A percentile compares a stretch with the other conserved stretches of the same genome.
phyloP scores from a whole-genome alignment of 169 alveolate species.

The Plasmodium billcollinsi region DNA sequence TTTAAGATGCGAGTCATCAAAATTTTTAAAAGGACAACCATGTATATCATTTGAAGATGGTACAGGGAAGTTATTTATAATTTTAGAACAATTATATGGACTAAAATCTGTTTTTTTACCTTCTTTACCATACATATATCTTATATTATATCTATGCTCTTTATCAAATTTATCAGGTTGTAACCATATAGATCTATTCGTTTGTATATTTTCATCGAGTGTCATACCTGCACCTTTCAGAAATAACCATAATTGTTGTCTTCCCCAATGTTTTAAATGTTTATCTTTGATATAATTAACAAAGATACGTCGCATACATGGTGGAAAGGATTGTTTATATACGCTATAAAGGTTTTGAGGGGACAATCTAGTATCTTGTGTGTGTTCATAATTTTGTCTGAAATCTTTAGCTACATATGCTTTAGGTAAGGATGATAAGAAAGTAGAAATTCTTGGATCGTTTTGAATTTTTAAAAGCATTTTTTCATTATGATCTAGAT shows the following conservation, averaged over 20 bases:
- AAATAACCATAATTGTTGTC: slow-evolving; percentile 93
- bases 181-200: slow-evolving; percentile 90
- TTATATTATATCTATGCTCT: slow-evolving; percentile 93
- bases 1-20: slow-evolving; percentile 72
- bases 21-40: slow-evolving; percentile 96
- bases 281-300: slow-evolving; percentile 87
- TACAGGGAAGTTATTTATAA: slow-evolving; percentile 89
- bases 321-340: slow-evolving; percentile 90
- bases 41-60: slow-evolving; percentile 93
- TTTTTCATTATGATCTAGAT: slow-evolving; percentile 73
- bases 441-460: slow-evolving; percentile 77
- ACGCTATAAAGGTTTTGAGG: slow-evolving; percentile 78
- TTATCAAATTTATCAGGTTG: slow-evolving; percentile 90
- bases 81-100: slow-evolving; percentile 93
- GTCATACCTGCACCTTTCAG: slow-evolving; percentile 93
- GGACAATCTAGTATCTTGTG: slow-evolving; percentile 48
- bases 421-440: slow-evolving; percentile 74
- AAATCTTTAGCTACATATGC: slow-evolving; percentile 76
- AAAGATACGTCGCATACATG: slow-evolving; percentile 93
- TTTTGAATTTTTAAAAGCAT: slow-evolving; percentile 49
- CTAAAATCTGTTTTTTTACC: slow-evolving; percentile 94
- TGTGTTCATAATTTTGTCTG: slow-evolving; percentile 74
- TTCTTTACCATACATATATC: slow-evolving; percentile 95
- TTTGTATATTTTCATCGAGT: slow-evolving; percentile 89
- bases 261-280: slow-evolving; percentile 91